phyloP scores from a whole-genome alignment of 2,329 filamentous ascomycete species.

The Pestalotiopsis sp. region DNA sequence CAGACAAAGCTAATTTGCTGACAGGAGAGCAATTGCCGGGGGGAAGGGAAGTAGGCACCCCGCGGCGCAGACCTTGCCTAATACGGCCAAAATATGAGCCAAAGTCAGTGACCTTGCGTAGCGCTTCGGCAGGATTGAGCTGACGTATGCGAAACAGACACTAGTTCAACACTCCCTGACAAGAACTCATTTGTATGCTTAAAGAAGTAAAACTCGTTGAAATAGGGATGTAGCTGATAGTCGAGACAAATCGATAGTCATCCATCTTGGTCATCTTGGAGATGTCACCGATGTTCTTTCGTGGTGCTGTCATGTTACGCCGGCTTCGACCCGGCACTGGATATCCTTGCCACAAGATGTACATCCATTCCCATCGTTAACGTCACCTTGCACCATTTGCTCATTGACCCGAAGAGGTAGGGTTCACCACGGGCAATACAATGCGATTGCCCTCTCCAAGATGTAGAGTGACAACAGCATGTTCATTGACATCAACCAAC shows the following conservation, averaged over 20 bases:
- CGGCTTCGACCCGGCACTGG: too few relatives aligned
- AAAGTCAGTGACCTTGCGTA: not conserved
- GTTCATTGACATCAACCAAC: not conserved
- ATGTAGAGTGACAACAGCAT: not conserved
- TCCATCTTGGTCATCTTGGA: too few relatives aligned
- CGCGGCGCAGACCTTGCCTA: not conserved
- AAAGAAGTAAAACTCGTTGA: not conserved
- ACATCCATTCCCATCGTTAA: too few relatives aligned
- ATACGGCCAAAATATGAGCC: not conserved
- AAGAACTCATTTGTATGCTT: conserved; percentile 42
- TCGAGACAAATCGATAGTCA: too few relatives aligned
- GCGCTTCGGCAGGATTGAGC: not conserved
- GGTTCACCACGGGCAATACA: not conserved
- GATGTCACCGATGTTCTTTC: too few relatives aligned
- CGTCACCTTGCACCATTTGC: conserved; percentile 15
- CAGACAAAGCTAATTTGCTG: not conserved
- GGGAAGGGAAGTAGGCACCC: not conserved
- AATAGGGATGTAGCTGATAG: too few relatives aligned
- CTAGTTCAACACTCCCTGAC: not conserved
- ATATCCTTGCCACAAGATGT: too few relatives aligned
- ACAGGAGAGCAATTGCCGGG: not conserved
- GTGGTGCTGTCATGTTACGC: too few relatives aligned
- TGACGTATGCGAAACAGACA: not conserved
- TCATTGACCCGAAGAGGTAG: not conserved
- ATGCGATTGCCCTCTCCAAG: not conserved